These are phyloP conservation scores for Striga hermonthica DNA, from an alignment of 305 asterid genomes.

Conservation along the genomic window DNA sequence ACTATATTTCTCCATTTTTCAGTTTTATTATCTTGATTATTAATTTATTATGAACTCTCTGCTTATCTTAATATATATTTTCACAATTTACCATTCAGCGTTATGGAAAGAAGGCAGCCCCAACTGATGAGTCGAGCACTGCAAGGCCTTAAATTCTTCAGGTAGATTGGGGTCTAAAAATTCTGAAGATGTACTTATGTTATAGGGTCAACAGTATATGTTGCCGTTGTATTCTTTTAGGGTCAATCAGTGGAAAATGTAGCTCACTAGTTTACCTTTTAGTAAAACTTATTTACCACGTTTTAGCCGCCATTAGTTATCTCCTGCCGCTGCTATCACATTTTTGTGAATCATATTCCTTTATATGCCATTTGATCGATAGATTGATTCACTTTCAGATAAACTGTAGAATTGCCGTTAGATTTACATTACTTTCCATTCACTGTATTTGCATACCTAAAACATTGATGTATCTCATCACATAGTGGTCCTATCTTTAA, in stretches of 20 bases:
- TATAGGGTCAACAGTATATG: constrained; percentile 28
- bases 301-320: constrained; percentile 26
- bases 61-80: not conserved
- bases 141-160: constrained; percentile 49
- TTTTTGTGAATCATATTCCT: constrained; percentile 26
- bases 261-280: constrained; percentile 26
- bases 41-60: not conserved
- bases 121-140: constrained; percentile 49
- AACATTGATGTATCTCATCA: constrained; percentile 8
- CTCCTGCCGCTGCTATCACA: constrained; percentile 25
- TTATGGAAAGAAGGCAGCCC: constrained; percentile 71
- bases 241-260: constrained; percentile 20
- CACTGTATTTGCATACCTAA: constrained; percentile 21
- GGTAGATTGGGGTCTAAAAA: constrained; percentile 38
- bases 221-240: constrained; percentile 34
- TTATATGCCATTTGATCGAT: constrained; percentile 1
- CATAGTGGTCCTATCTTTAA: constrained; percentile 27
- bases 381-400: not conserved
- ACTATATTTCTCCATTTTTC: not conserved
- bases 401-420: constrained; percentile 20
- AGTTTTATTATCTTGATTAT: not conserved
- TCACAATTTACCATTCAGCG: constrained; percentile 50
- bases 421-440: constrained; percentile 12
- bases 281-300: constrained; percentile 18
- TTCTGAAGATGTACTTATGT: constrained; percentile 35